A percentile compares a stretch with the other conserved stretches of the same genome.
phyloP scores from a whole-genome alignment of 2,329 filamentous ascomycete species.

The Colletotrichum scovillei region DNA sequence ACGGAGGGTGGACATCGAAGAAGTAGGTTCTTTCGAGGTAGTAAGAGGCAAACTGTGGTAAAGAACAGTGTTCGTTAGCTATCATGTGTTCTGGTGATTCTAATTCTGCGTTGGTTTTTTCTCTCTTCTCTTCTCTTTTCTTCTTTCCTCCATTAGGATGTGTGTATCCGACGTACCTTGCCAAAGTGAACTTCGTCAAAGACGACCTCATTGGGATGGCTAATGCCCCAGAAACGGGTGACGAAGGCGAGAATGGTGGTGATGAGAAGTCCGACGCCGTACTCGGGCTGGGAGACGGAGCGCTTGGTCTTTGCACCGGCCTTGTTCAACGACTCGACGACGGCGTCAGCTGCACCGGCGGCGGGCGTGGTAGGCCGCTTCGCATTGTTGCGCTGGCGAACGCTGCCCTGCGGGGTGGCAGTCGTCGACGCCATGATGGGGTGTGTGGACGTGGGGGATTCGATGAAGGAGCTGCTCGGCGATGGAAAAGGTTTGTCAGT shows the following conservation, averaged over 20 bases:
- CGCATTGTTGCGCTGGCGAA: slow-evolving; percentile 66
- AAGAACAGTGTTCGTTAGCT: slow-evolving; percentile 25
- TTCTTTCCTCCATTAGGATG: background rate
- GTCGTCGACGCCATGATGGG: slow-evolving; percentile 53
- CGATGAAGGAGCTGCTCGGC: slow-evolving; percentile 26
- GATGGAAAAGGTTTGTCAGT: slow-evolving; percentile 22
- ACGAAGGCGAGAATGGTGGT: slow-evolving; percentile 88
- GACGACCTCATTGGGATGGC: slow-evolving; percentile 94
- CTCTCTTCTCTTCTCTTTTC: background rate
- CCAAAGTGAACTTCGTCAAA: slow-evolving; percentile 99
- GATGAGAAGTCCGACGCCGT: slow-evolving; percentile 80
- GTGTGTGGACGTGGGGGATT: slow-evolving; percentile 37
- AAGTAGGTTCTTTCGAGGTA: slow-evolving; percentile 98
- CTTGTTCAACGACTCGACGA: slow-evolving; percentile 63
- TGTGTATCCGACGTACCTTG: slow-evolving; percentile 74
- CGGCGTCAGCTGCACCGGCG: slow-evolving; percentile 53
- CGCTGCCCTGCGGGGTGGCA: slow-evolving; percentile 64
- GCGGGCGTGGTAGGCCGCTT: slow-evolving; percentile 59
- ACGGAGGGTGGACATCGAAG: slow-evolving; percentile 98
- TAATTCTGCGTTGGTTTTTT: background rate
- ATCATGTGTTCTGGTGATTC: background rate
- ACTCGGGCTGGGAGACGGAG: slow-evolving; percentile 78
- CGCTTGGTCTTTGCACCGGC: slow-evolving; percentile 50
- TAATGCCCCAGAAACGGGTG: slow-evolving; percentile 96
- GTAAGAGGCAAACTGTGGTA: slow-evolving; percentile 74